Evolutionary conservation across 1,284 basidiomycete genomes (phyloP).

Genomic region (Apiotrichum sp.): DNA sequence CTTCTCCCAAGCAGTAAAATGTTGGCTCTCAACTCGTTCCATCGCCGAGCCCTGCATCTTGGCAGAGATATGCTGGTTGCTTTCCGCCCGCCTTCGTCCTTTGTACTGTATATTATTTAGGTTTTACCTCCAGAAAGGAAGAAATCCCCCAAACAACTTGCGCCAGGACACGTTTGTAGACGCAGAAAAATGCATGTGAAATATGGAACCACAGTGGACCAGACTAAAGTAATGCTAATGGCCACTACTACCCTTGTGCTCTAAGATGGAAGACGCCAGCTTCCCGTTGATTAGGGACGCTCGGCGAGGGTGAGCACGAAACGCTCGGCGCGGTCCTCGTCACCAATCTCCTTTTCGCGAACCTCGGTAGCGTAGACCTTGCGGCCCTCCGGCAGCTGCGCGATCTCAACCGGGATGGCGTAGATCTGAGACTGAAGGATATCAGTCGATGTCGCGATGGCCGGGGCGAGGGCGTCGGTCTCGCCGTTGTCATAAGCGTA

Average conservation of each 20-base stretch:
- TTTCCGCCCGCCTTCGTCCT: no score
- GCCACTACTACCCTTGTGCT: neutral
- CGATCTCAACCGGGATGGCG: conserved; percentile 60
- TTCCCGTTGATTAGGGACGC: conserved; percentile 6
- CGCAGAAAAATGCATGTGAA: neutral
- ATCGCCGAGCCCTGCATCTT: no score
- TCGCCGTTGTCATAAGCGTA: conserved; percentile 71
- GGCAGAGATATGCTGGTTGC: no score
- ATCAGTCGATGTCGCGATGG: conserved; percentile 59
- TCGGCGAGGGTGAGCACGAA: conserved; percentile 35
- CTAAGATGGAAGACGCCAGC: neutral
- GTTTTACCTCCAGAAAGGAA: no score
- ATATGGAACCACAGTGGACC: no score
- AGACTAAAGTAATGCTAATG: no score
- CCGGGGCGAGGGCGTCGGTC: conserved; percentile 62
- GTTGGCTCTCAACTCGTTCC: no score
- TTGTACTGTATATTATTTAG: no score
- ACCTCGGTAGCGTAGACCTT: conserved; percentile 51
- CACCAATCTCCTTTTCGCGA: conserved; percentile 80
- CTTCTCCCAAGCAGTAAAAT: no score
- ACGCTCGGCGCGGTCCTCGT: conserved; percentile 81
- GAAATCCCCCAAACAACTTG: neutral
- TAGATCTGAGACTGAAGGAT: conserved; percentile 72
- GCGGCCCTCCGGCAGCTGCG: conserved; percentile 67
- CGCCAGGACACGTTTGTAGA: neutral